Percentiles rank a stretch among this genome's conserved stretches.
phyloP scores from a whole-genome alignment of 352 stramenopile genomes.

The Globisporangium yorkense region DNA sequence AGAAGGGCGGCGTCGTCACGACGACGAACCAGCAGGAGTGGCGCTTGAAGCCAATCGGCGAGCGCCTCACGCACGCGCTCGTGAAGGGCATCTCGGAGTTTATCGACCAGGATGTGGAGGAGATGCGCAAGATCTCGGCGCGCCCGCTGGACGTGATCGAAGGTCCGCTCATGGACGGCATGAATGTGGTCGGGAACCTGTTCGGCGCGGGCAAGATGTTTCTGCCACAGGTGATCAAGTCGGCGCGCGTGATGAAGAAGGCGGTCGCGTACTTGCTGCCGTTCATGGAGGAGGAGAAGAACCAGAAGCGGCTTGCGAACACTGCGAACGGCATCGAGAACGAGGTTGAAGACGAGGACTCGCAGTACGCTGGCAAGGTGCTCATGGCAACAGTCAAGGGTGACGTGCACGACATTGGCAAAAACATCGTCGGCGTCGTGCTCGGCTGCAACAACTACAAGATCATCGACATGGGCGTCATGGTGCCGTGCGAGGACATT shows the following conservation, averaged over 20 bases:
- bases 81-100: conserved; percentile 98
- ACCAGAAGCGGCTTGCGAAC: conserved; percentile 57
- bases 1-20: conserved; percentile 71
- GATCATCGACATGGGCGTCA: conserved; percentile 95
- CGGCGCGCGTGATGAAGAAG: conserved; percentile 98
- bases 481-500: conserved; percentile 91
- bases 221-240: conserved; percentile 98
- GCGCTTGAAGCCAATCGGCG: conserved; percentile 86
- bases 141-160: conserved; percentile 96
- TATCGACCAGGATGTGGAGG: conserved; percentile 94
- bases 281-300: conserved; percentile 98
- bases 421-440: conserved; percentile 98
- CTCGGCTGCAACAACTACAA: conserved; percentile 99
- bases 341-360: conserved; percentile 74
- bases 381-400: conserved; percentile 98
- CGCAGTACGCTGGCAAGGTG: conserved; percentile 89
- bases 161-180: conserved; percentile 97
- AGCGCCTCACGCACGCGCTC: conserved; percentile 93
- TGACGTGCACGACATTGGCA: conserved; percentile 98
- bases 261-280: conserved; percentile 96
- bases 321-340: conserved; percentile 83
- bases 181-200: conserved; percentile 97
- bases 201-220: conserved; percentile 99
- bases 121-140: conserved; percentile 66
- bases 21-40: conserved; percentile 77